Percentiles rank a stretch among this genome's conserved stretches.
Evolutionary conservation across 2,329 filamentous ascomycete genomes (phyloP).

Genomic region (Calonectria fujianensis): DNA sequence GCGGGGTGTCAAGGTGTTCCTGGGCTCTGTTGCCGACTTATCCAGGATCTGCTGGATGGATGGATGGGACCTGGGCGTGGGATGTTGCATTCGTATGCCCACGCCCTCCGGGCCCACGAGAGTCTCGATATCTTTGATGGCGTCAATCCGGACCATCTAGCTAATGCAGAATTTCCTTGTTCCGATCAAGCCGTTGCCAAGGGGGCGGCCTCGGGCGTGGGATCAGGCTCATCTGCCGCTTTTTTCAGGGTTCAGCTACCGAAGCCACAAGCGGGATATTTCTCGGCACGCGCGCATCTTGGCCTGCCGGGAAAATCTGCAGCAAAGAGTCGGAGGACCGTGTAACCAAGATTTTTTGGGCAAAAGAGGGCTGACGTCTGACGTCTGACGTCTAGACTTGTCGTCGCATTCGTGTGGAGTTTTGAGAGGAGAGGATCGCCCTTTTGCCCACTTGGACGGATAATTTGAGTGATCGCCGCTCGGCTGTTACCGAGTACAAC

Average conservation of each 20-base stretch:
- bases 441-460: constrained; percentile 1
- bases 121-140: constrained; percentile 1
- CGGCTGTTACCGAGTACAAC: constrained; percentile 10
- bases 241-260: constrained; percentile 3
- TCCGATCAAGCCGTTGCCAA: background rate
- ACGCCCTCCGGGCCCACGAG: background rate
- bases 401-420: constrained; percentile 1
- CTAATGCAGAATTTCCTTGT: constrained; percentile 9
- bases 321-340: background rate
- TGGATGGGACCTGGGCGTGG: background rate
- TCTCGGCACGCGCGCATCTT: background rate
- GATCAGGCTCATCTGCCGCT: constrained; percentile 14
- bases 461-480: background rate
- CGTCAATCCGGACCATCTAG: background rate
- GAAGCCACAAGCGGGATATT: constrained; percentile 24
- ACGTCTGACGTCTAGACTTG: background rate
- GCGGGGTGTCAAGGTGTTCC: constrained; percentile 10
- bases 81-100: background rate
- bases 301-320: background rate
- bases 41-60: background rate
- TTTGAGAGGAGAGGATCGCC: background rate
- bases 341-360: background rate
- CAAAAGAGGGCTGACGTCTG: too few species aligned
- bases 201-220: background rate
- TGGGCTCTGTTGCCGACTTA: constrained; percentile 2